Base-by-base conservation (phyloP, 2,329 filamentous ascomycete genomes). In the Nakataea oryzae region DNA sequence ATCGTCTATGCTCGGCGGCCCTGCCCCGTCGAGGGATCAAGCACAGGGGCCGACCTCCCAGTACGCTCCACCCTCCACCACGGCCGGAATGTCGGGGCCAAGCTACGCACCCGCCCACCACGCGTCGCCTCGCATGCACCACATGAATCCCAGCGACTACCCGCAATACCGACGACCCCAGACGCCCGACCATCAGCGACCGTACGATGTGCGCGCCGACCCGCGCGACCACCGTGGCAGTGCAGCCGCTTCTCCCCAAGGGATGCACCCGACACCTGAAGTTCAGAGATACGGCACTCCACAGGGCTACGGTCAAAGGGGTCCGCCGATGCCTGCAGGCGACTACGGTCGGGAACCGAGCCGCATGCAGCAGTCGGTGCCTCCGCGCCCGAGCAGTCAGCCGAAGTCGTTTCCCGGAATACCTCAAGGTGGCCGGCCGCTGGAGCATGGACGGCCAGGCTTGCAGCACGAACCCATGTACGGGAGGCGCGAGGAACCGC, bases 161-260 rank as follows among this genome's bases (percentile, higher is more conserved):
- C 77, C 76, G 60, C 79, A 81, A 6, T 88, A 83, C 71, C 81
- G 87, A 65, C 80, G 88, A 64, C 88, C 88, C 2, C 86, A 89
- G 63, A 91, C 88, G 0, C 89, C 89, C n/a, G 88, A 91, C 57
- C 85, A 86, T 64, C 78, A 81, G 58, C 80, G 83, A 68, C 75
- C 76, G 62, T 84, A 85, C 74, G 78, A 85, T 63, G 58, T 69
- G 62, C 68, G 76, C 66, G 71, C 54, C 1, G 59, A 74, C 67
- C 70, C 70, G 65, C 63, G 67, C 13, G 71, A 78, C 64, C 75
- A 74, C 54, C 75, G 81, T 68, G 75, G 74, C 28, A 73, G 74
- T 64, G 69, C 75, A 3, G 77, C 76, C 21, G 77, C 76, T 5
- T 83, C 82, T 17, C 81, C 81, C 7, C 75, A 80, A 66, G 75